Evolutionary conservation across 1,284 basidiomycete species (phyloP), one percentile per base, ranked within the genome.

Genomic region (Ustilago xerochloae): DNA sequence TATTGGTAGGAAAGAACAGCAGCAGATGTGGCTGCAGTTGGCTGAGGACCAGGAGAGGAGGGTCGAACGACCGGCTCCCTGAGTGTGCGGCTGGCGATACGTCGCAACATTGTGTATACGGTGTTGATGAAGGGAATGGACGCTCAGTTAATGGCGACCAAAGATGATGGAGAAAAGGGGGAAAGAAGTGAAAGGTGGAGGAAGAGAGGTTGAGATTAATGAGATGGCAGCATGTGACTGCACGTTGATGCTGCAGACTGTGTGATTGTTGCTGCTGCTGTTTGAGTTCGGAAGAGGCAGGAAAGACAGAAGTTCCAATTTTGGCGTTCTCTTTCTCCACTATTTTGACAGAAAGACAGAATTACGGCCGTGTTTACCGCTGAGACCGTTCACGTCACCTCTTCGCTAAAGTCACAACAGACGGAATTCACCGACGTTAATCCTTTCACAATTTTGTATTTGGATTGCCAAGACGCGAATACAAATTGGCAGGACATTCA

Each of bases 1-100:
- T 73, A 73, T 39, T 73, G 70, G 58, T 73, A 63, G 10, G 70
- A 62, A 20, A 73, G 70, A 24, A 73, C 70, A 9, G 70, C 70
- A 9, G 70, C 60, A 22, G 70, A 73, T 36, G 63, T 73, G 56
- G 55, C 58, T n/a, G 68, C 58, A 32, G 51, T 49, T 22, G 60
- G 57, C 47, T 68, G 63, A 35, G 70, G 70, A 32, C 57, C 70
- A 6, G 64, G 70, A 36, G 61, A 68, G 38, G 56, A 15, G 28
- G 70, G 56, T 26, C 70, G 70, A 18, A 60, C 35, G 45, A 68
- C 49, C 6, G 70, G 64, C 57, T 73, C 70, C 29, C 64, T 45
- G 22, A 73, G 64, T 9, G 70, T 67, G 43, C 70, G 70, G 41
- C 70, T 73, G 24, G 70, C 70, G 50, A 73, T 67, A n/a, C 70